Conservation (phyloP, 2,329 filamentous ascomycete species). For the Sclerotinia minor region DNA sequence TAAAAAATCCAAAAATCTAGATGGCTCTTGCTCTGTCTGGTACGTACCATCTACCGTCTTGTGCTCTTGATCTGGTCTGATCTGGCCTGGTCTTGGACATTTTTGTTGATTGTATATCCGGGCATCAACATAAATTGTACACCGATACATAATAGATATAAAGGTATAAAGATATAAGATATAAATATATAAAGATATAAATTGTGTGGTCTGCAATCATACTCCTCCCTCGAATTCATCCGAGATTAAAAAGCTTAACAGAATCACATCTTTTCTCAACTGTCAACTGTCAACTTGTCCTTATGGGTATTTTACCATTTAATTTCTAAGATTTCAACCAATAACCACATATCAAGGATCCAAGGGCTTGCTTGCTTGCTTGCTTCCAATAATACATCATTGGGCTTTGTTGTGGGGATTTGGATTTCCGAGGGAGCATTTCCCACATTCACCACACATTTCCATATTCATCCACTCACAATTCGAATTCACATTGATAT, state of each 20-base stretch:
- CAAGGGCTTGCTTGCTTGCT: background rate
- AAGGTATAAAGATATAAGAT: background rate
- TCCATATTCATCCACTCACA: background rate
- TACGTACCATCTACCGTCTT: background rate
- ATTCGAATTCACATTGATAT: background rate
- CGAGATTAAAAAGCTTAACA: background rate
- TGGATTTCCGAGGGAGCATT: background rate
- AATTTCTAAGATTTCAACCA: background rate
- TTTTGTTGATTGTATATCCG: background rate
- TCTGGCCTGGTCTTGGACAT: background rate
- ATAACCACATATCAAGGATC: background rate
- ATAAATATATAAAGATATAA: background rate
- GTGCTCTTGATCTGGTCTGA: background rate
- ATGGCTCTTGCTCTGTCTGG: background rate
- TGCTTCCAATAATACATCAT: constrained; percentile 1
- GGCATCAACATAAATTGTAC: background rate
- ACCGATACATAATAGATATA: background rate
- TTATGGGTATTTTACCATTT: no score
- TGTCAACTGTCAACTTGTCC: no score
- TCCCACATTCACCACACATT: background rate
- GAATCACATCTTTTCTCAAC: background rate
- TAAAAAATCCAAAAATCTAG: background rate
- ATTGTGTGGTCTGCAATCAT: background rate
- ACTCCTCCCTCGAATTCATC: background rate
- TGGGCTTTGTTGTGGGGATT: constrained; percentile 16